Percentiles rank a stretch among this genome's conserved stretches.
Evolutionary conservation across 1,284 basidiomycete genomes (phyloP).

Genomic region (Malassezia yamatoensis): DNA sequence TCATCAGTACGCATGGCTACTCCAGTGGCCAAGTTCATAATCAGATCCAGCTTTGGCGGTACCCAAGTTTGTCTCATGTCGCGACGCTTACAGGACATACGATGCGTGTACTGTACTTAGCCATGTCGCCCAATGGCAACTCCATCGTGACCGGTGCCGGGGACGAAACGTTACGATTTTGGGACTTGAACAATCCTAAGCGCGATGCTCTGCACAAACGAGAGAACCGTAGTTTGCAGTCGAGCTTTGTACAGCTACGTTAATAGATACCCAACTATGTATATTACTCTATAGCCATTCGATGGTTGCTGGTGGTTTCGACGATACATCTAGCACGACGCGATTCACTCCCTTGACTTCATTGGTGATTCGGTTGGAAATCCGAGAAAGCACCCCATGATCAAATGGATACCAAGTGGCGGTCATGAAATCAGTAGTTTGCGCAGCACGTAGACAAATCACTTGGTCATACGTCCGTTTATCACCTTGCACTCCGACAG

Average conservation of each 20-base stretch:
- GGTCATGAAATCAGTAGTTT: conserved; percentile 48
- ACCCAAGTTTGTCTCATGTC: conserved; percentile 62
- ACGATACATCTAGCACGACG: conserved; percentile 67
- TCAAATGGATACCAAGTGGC: conserved; percentile 66
- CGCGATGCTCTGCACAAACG: conserved; percentile 24
- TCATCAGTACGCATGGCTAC: conserved; percentile 95
- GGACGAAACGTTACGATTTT: conserved; percentile 88
- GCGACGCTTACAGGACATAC: conserved; percentile 90
- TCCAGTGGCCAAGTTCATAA: conserved; percentile 87
- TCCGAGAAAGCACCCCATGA: conserved; percentile 74
- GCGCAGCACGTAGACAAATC: conserved; percentile 45
- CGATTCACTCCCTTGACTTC: conserved; percentile 73
- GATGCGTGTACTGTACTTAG: conserved; percentile 74
- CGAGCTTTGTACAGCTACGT: conserved; percentile 41
- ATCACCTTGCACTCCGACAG: conserved; percentile 97
- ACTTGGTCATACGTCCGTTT: conserved; percentile 93
- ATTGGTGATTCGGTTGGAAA: conserved; percentile 95
- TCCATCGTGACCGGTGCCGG: conserved; percentile 97
- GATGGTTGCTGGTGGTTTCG: conserved; percentile 78
- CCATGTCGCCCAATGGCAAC: conserved; percentile 92
- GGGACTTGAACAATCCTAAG: conserved; percentile 52
- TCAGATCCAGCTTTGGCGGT: conserved; percentile 96
- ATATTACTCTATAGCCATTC: conserved; percentile 44
- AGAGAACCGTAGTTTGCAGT: conserved; percentile 27
- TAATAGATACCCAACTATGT: conserved; percentile 13